These are phyloP conservation scores for Wickerhamomyces pijperi DNA, from an alignment of 805 yeast genomes.

Conservation along the genomic window DNA sequence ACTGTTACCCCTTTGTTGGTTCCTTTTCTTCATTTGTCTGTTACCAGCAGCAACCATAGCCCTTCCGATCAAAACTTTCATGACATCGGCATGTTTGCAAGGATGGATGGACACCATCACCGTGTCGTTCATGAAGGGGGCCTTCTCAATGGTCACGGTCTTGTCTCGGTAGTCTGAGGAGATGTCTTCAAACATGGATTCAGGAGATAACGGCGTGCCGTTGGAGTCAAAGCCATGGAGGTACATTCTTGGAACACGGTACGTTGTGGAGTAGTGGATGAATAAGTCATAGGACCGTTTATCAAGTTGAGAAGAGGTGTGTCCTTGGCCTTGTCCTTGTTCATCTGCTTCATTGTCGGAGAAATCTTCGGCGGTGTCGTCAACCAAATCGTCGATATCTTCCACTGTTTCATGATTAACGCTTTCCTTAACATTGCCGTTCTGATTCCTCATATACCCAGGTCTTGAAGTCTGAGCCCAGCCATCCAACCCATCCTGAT, in stretches of 20 bases:
- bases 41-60: slow-evolving; percentile 42
- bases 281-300: slow-evolving; percentile 77
- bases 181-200: slow-evolving; percentile 91
- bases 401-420: slow-evolving; percentile 15
- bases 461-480: slow-evolving; percentile 38
- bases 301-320: too few relatives aligned
- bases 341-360: too few relatives aligned
- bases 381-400: slow-evolving; percentile 33
- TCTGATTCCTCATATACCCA: slow-evolving; percentile 11
- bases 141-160: slow-evolving; percentile 90
- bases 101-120: slow-evolving; percentile 86
- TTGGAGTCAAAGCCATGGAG: slow-evolving; percentile 75
- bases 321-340: too few relatives aligned
- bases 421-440: slow-evolving; percentile 2
- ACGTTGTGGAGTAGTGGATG: slow-evolving; percentile 88
- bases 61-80: slow-evolving; percentile 74
- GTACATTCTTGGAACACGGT: slow-evolving; percentile 91
- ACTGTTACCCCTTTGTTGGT: slow-evolving; percentile 8
- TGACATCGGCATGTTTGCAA: slow-evolving; percentile 88
- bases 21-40: slow-evolving; percentile 13
- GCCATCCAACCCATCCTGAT: slow-evolving; percentile 43
- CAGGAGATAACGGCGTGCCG: slow-evolving; percentile 80
- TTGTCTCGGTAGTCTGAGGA: slow-evolving; percentile 86
- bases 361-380: slow-evolving; percentile 29
- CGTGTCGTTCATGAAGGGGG: slow-evolving; percentile 74